These are phyloP conservation scores for Volvox africanus DNA, from an alignment of 139 green algal genomes.

Conservation along the genomic window DNA sequence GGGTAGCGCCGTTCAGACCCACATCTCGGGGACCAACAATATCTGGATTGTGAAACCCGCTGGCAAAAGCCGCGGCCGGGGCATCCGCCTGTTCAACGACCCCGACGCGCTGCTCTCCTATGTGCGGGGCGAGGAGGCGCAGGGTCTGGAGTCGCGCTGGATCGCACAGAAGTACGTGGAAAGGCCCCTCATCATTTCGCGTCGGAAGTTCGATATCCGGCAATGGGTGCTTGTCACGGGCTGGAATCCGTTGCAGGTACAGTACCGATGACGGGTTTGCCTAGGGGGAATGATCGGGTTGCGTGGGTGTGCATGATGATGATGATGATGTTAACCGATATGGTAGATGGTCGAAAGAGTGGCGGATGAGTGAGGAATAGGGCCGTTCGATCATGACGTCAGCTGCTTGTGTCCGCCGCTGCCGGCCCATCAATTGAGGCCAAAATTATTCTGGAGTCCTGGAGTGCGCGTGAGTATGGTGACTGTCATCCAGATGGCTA, in stretches of 20 bases:
- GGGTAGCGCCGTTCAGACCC: conserved; percentile 45
- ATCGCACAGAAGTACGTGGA: conserved; percentile 82
- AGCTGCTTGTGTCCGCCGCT: too few species aligned
- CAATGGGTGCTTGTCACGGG: conserved; percentile 65
- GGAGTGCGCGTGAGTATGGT: too few species aligned
- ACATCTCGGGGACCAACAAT: conserved; percentile 68
- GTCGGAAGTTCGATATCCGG: conserved; percentile 80
- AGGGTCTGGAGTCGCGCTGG: conserved; percentile 60
- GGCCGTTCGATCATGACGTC: too few species aligned
- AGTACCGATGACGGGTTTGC: too few species aligned
- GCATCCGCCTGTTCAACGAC: conserved; percentile 78
- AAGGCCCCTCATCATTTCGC: conserved; percentile 64
- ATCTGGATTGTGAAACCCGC: conserved; percentile 82
- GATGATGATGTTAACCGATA: too few species aligned
- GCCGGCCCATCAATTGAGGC: too few species aligned
- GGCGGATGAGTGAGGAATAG: too few species aligned
- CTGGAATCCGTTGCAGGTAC: conserved; percentile 61
- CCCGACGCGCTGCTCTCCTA: conserved; percentile 54
- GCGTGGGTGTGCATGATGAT: too few species aligned
- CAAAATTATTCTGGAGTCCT: too few species aligned
- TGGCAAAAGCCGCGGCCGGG: conserved; percentile 70
- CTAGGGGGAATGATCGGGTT: too few species aligned
- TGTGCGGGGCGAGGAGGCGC: conserved; percentile 34
- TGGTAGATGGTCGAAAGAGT: too few species aligned
- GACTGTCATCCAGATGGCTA: too few species aligned